phyloP scores from a whole-genome alignment of 208 protist genomes.

The Pavlovales sp. region DNA sequence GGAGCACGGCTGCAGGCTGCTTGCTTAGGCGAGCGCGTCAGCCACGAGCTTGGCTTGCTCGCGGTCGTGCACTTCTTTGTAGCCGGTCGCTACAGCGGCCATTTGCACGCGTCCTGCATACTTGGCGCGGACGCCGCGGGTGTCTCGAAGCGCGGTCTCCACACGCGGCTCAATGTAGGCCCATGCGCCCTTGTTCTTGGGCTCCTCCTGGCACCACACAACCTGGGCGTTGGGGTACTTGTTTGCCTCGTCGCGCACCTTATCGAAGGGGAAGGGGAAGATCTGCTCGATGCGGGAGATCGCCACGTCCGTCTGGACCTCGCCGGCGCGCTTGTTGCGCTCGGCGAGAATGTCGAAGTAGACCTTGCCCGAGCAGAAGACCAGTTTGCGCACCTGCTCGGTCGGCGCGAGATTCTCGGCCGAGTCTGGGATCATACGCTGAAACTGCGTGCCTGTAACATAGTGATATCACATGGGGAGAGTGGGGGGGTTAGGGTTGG shows the following conservation, averaged over 20 bases:
- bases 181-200: slow-evolving; percentile 89
- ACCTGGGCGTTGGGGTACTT: slow-evolving; percentile 81
- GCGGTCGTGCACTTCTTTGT: background rate
- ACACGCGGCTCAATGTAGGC: slow-evolving; percentile 63
- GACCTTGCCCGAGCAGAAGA: slow-evolving; percentile 93
- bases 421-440: slow-evolving; percentile 73
- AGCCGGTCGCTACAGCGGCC: slow-evolving; percentile 7
- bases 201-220: slow-evolving; percentile 95
- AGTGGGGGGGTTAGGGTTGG: no score
- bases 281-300: slow-evolving; percentile 80
- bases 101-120: background rate
- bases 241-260: slow-evolving; percentile 70
- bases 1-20: no score
- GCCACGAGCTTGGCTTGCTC: background rate
- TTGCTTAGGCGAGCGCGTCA: slow-evolving; percentile 4
- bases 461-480: no score
- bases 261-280: slow-evolving; percentile 90
- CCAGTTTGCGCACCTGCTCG: slow-evolving; percentile 61
- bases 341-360: slow-evolving; percentile 83
- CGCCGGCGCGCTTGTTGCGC: background rate
- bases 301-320: slow-evolving; percentile 33
- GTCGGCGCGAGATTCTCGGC: background rate
- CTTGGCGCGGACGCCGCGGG: background rate
- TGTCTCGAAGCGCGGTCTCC: slow-evolving; percentile 53
- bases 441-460: slow-evolving; percentile 64